Conservation (phyloP, 805 yeast species). For the Nakazawaea ernobii region DNA sequence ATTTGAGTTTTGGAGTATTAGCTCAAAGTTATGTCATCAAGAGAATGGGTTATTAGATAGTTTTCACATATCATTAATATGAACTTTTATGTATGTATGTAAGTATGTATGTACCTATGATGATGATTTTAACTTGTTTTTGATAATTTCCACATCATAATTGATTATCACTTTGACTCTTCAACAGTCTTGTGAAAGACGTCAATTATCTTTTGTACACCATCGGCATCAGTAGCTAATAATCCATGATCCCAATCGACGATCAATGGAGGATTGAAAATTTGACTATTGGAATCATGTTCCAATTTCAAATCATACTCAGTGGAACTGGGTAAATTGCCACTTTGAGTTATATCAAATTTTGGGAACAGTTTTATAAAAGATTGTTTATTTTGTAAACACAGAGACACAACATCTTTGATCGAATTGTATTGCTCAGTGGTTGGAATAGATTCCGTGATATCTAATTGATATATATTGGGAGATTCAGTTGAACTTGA, state of each 20-base stretch:
- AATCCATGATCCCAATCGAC: slow-evolving; percentile 60
- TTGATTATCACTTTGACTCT: no score
- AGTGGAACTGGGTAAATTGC: neutral
- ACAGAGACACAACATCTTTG: neutral
- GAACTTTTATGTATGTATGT: neutral
- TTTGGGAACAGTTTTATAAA: slow-evolving; percentile 4
- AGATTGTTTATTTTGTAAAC: neutral
- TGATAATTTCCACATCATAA: no score
- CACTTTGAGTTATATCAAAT: neutral
- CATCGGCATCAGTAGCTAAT: slow-evolving; percentile 43
- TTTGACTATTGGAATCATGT: slow-evolving; percentile 14
- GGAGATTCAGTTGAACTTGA: neutral
- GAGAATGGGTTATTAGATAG: slow-evolving; percentile 66
- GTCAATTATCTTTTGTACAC: slow-evolving; percentile 35
- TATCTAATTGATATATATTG: neutral
- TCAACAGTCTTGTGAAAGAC: neutral
- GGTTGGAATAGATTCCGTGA: slow-evolving; percentile 2
- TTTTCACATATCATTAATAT: neutral
- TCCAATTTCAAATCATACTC: neutral
- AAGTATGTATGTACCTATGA: neutral
- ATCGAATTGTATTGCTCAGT: slow-evolving; percentile 6
- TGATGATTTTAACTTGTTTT: no score
- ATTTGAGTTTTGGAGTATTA: slow-evolving; percentile 73
- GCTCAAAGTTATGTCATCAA: slow-evolving; percentile 89
- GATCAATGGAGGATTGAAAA: slow-evolving; percentile 39